Evolutionary conservation across 2,329 filamentous ascomycete genomes (phyloP), one percentile per base, ranked within the genome.

Genomic region (Neopestalotiopsis rosae): DNA sequence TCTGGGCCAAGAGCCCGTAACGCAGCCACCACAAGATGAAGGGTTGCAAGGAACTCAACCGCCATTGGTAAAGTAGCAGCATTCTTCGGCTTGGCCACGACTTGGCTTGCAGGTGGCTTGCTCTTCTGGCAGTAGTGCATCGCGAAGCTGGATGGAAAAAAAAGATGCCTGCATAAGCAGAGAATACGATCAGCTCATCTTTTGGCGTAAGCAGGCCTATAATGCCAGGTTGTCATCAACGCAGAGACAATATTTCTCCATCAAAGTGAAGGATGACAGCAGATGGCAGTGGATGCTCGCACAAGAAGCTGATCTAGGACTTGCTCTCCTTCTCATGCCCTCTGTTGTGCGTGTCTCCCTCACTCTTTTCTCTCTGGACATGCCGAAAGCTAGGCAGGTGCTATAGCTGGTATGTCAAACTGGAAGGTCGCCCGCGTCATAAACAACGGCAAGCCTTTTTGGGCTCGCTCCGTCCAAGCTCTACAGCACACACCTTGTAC

Each of bases 321-420:
- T 52, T 6, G n/a, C 14, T 52, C 17, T 52, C 17, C n/a, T n/a
- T 24, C n/a, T 52, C 57, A 24, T 28, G 24, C 24, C 24, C 24
- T 28, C 24, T 28, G 24, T 28, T 28, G 24, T 28, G 24, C 24
- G 24, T 28, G 24, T 28, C 24, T 28, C 24, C 24, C 24, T 28
- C 5, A 38, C 34, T 34, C 57, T 34, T 30, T 12, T 59, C 24
- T 30, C 20, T 14, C 14, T 59, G 12, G 24, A 59, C 20, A 24
- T 59, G 57, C 30, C 57, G 57, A 42, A 13, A 62, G 59, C 42
- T 32, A n/a, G 61, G 61, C 42, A 64, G 61, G 61, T 64, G 61
- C 28, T 52, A 64, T 49, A 14, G 40, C 61, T 49, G 24, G 20
- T 52, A 49, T n/a, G 24, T 64, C 4, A 64, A 64, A 20, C 20